A percentile compares a stretch with the other conserved stretches of the same genome.
phyloP scores from a whole-genome alignment of 1,284 basidiomycete species.

The Trichosporon ovoides region DNA sequence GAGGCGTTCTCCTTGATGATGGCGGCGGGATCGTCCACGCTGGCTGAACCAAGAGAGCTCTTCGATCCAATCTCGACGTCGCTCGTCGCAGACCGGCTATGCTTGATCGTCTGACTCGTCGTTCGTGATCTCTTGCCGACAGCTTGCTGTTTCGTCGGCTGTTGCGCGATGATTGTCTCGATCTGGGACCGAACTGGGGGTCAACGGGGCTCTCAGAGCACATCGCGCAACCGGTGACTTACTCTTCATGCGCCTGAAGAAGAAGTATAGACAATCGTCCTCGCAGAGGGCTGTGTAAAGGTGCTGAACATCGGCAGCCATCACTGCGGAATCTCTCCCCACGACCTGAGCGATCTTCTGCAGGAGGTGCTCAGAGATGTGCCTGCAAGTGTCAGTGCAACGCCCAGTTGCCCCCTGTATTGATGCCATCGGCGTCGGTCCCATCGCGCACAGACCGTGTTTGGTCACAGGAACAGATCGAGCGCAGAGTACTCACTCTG shows the following conservation, averaged over 20 bases:
- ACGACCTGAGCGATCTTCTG: slow-evolving; percentile 75
- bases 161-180: neutral
- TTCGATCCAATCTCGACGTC: neutral
- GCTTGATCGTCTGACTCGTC: neutral
- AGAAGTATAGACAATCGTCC: slow-evolving; percentile 72
- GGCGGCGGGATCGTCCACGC: neutral
- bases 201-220: neutral
- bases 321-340: slow-evolving; percentile 70
- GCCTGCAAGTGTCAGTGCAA: slow-evolving; percentile 52
- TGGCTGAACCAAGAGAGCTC: neutral
- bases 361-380: slow-evolving; percentile 57
- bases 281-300: slow-evolving; percentile 80
- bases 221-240: slow-evolving; percentile 10
- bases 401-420: too few relatives aligned
- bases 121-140: neutral
- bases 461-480: neutral
- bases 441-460: neutral
- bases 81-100: too few relatives aligned
- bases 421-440: neutral
- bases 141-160: neutral
- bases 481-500: slow-evolving; percentile 63
- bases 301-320: slow-evolving; percentile 65
- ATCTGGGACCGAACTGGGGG: slow-evolving; percentile 5
- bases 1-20: neutral
- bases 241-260: slow-evolving; percentile 85